phyloP scores from a whole-genome alignment of 192 early-diverging fungal species.

The Piromyces sp. region DNA sequence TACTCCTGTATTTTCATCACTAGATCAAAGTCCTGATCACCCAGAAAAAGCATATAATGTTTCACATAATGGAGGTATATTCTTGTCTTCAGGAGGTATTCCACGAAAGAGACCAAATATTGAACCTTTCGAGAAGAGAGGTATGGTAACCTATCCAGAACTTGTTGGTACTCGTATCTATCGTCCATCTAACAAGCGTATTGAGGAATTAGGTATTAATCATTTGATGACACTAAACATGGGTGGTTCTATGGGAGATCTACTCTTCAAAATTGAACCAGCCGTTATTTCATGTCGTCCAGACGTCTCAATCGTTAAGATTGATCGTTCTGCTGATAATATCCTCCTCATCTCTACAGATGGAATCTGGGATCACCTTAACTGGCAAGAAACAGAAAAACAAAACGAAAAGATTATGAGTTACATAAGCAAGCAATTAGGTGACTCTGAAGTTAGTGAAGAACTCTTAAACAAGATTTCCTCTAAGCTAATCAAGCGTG shows the following conservation, averaged over 20 bases:
- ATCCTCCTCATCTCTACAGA: conserved; percentile 30
- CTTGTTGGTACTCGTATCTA: conserved; percentile 27
- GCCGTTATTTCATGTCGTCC: conserved; percentile 25
- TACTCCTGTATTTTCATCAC: conserved; percentile 16
- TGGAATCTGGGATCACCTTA: conserved; percentile 43
- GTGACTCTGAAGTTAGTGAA: not conserved
- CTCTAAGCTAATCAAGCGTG: not conserved
- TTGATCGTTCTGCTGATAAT: conserved; percentile 13
- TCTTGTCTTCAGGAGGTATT: conserved; percentile 23
- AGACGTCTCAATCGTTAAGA: conserved; percentile 23
- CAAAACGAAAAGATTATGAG: not conserved
- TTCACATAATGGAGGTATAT: conserved; percentile 22
- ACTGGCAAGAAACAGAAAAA: not conserved
- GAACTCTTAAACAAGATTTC: not conserved
- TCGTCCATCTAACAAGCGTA: conserved; percentile 20
- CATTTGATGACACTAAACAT: conserved; percentile 37
- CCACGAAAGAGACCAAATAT: conserved; percentile 11
- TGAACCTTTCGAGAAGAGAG: not conserved
- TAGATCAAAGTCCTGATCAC: conserved; percentile 42
- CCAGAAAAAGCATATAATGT: conserved; percentile 32
- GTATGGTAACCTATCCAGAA: conserved; percentile 17
- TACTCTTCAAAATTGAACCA: conserved; percentile 41
- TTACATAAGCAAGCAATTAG: not conserved
- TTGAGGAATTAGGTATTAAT: conserved; percentile 27
- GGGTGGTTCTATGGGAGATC: conserved; percentile 40